Conservation (phyloP, 2,329 filamentous ascomycete genomes). For the Ascochyta rabiei region DNA sequence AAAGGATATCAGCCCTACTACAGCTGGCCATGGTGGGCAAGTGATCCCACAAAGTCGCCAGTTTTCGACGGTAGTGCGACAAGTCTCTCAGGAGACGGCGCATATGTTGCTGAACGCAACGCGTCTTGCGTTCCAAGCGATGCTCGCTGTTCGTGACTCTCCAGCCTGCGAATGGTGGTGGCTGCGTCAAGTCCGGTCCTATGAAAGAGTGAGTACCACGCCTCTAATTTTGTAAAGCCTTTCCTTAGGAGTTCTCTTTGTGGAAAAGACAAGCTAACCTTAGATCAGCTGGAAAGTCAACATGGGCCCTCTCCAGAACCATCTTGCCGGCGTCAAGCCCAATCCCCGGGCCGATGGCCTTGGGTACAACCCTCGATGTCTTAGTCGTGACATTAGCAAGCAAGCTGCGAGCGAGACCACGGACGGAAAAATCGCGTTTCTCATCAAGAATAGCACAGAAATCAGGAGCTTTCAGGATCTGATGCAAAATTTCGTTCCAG, state of each 20-base stretch:
- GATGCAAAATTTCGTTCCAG: slow-evolving; percentile 12
- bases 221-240: not conserved
- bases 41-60: slow-evolving; percentile 35
- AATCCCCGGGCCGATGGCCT: slow-evolving; percentile 33
- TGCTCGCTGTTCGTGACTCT: slow-evolving; percentile 6
- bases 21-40: slow-evolving; percentile 21
- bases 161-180: slow-evolving; percentile 23
- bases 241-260: too few relatives aligned
- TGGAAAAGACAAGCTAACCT: too few relatives aligned
- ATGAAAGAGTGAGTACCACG: slow-evolving; percentile 1
- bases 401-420: slow-evolving; percentile 36
- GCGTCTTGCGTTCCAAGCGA: slow-evolving; percentile 21
- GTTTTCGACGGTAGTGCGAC: slow-evolving; percentile 26
- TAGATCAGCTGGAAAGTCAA: slow-evolving; percentile 46
- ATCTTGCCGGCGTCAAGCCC: slow-evolving; percentile 31
- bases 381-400: slow-evolving; percentile 43
- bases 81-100: slow-evolving; percentile 43
- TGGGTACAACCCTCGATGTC: slow-evolving; percentile 37
- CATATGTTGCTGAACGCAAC: slow-evolving; percentile 31
- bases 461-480: slow-evolving; percentile 47
- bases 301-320: slow-evolving; percentile 53
- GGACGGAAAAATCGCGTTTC: slow-evolving; percentile 31
- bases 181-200: slow-evolving; percentile 4
- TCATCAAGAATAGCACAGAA: slow-evolving; percentile 48
- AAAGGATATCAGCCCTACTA: slow-evolving; percentile 29